Evolutionary conservation across 129 eudicot species (phyloP).

Genomic region (Calendula officinalis): DNA sequence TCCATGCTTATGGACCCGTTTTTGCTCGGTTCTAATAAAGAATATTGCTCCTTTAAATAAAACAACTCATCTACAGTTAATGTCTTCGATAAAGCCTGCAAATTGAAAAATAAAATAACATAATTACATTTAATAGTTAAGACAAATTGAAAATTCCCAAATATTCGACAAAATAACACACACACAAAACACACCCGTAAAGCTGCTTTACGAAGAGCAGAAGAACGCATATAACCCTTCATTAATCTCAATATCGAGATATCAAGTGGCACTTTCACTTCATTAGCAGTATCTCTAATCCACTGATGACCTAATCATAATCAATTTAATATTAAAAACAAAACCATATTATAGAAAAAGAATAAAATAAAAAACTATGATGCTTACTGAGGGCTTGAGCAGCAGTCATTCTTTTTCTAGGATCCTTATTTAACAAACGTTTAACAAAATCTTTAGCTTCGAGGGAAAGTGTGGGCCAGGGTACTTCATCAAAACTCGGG

Average conservation of each 20-base stretch:
- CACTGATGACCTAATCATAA: constrained; percentile 76
- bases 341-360: background rate
- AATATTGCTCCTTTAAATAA: constrained; percentile 75
- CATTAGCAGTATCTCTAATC: constrained; percentile 49
- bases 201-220: constrained; percentile 88
- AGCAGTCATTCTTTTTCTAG: constrained; percentile 93
- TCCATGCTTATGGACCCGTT: constrained; percentile 82
- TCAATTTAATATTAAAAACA: background rate
- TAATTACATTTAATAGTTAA: background rate
- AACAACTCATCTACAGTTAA: constrained; percentile 74
- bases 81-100: constrained; percentile 90
- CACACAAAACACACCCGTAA: constrained; percentile 53
- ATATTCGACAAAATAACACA: background rate
- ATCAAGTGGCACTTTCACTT: constrained; percentile 73
- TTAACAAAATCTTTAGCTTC: constrained; percentile 94
- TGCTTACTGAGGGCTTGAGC: constrained; percentile 84
- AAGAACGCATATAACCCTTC: constrained; percentile 88
- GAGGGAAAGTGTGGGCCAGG: constrained; percentile 80
- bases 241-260: constrained; percentile 63
- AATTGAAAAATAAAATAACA: background rate
- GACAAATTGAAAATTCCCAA: background rate
- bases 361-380: background rate
- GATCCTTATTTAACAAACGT: constrained; percentile 76
- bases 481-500: constrained; percentile 84
- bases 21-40: constrained; percentile 74